A percentile compares a stretch with the other conserved stretches of the same genome.
phyloP scores from a whole-genome alignment of 2,329 filamentous ascomycete species.

The Colletotrichum chrysophilum region DNA sequence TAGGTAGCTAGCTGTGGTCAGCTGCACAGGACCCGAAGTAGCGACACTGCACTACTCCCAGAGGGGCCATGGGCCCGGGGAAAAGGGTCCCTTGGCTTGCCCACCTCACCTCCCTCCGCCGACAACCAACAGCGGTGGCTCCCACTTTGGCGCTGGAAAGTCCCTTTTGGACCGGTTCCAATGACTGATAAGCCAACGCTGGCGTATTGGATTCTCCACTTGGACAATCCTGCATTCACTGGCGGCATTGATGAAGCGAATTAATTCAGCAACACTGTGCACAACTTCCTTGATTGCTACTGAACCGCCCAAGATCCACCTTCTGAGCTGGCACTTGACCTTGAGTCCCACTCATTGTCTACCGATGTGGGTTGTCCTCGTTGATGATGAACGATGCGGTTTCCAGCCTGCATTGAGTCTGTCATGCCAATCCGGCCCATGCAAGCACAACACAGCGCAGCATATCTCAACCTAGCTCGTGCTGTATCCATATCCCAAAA shows the following conservation, averaged over 20 bases:
- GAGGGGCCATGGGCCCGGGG: neutral
- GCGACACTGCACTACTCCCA: conserved; percentile 1
- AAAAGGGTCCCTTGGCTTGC: neutral
- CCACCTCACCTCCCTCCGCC: neutral
- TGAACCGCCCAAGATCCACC: neutral
- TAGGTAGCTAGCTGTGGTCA: neutral
- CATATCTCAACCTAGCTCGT: neutral
- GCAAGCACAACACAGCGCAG: neutral
- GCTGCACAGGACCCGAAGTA: conserved; percentile 1
- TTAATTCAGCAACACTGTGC: neutral
- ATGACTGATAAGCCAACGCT: neutral
- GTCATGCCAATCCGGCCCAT: neutral
- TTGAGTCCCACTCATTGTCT: neutral
- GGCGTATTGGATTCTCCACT: neutral
- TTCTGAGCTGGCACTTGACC: conserved; percentile 8
- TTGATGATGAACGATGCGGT: neutral
- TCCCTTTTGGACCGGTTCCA: neutral
- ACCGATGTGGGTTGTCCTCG: neutral
- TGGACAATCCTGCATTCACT: neutral
- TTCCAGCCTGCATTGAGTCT: neutral
- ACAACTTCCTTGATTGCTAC: neutral
- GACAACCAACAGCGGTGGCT: neutral
- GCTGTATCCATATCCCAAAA: neutral
- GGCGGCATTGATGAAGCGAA: neutral
- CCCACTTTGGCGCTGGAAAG: neutral